Percentiles rank a stretch among this genome's conserved stretches.
These are phyloP conservation scores for Physocladia obscura DNA, from an alignment of 192 early-diverging fungal species.

Conservation along the genomic window DNA sequence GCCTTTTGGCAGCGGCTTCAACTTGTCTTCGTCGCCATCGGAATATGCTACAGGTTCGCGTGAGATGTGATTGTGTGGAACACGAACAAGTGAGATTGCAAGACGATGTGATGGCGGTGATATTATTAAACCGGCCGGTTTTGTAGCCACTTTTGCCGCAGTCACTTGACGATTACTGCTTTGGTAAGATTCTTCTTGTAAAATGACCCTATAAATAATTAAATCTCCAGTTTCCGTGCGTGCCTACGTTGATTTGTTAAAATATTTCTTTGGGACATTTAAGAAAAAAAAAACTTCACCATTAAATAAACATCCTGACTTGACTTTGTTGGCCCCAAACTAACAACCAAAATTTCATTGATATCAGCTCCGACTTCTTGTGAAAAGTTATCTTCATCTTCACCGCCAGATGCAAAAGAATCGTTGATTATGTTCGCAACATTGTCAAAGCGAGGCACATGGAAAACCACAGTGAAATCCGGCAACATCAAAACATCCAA, in stretches of 20 bases:
- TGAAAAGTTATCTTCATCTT: conserved; percentile 29
- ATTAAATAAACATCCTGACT: conserved; percentile 66
- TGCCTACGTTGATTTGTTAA: conserved; percentile 39
- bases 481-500: conserved; percentile 59
- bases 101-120: conserved; percentile 49
- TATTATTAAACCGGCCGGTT: no score
- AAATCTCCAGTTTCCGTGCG: conserved; percentile 68
- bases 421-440: conserved; percentile 8
- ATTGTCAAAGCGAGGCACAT: conserved; percentile 34
- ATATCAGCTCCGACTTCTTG: conserved; percentile 47
- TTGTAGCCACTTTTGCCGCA: not conserved
- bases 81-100: conserved; percentile 65
- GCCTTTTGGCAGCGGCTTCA: conserved; percentile 31
- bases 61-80: conserved; percentile 64
- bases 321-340: conserved; percentile 56
- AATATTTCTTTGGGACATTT: no score
- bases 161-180: no score
- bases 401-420: not conserved
- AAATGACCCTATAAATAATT: conserved; percentile 68
- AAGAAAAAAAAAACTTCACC: no score
- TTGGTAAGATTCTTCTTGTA: conserved; percentile 36
- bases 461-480: conserved; percentile 34
- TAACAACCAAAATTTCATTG: conserved; percentile 67
- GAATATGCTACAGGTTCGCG: conserved; percentile 45
- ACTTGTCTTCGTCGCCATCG: conserved; percentile 47